Conservation (phyloP, 495 filamentous ascomycete species). For the Penicillium turbatum region DNA sequence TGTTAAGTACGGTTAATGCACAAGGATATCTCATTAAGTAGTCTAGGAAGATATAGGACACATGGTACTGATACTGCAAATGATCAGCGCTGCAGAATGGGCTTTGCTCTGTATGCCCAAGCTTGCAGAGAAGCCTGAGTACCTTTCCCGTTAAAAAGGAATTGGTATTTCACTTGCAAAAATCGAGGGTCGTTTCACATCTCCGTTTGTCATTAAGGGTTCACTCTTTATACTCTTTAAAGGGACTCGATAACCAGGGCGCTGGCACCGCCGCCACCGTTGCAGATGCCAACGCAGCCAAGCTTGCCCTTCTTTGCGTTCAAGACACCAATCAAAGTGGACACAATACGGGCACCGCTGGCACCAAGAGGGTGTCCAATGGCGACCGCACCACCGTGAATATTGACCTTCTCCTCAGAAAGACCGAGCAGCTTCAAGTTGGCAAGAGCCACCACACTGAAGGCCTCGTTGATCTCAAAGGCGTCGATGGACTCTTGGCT, state of each 20-base stretch:
- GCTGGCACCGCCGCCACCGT: constrained; percentile 91
- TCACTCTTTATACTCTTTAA: constrained; percentile 14
- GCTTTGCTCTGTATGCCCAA: background rate
- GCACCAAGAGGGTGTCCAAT: constrained; percentile 92
- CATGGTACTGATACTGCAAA: background rate
- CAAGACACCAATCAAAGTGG: constrained; percentile 85
- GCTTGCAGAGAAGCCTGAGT: background rate
- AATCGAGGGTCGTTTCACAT: constrained; percentile 23
- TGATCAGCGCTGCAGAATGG: background rate
- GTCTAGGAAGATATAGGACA: constrained; percentile 1
- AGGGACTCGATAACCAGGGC: constrained; percentile 79
- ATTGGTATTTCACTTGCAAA: constrained; percentile 14
- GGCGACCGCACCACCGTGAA: constrained; percentile 92
- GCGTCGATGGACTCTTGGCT: constrained; percentile 73
- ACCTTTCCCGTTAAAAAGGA: constrained; percentile 15
- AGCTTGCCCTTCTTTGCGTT: constrained; percentile 89
- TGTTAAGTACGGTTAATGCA: background rate
- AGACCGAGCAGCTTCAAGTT: constrained; percentile 87
- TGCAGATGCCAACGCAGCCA: constrained; percentile 93
- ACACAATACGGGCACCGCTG: constrained; percentile 87
- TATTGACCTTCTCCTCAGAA: constrained; percentile 82
- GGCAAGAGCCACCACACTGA: constrained; percentile 91
- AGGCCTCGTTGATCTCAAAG: constrained; percentile 99
- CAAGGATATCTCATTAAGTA: constrained; percentile 9
- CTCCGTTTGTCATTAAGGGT: constrained; percentile 24